Percentiles rank a stretch among this genome's conserved stretches.
Conservation (phyloP, 2,329 filamentous ascomycete genomes). For the Tolypocladium nubicola region DNA sequence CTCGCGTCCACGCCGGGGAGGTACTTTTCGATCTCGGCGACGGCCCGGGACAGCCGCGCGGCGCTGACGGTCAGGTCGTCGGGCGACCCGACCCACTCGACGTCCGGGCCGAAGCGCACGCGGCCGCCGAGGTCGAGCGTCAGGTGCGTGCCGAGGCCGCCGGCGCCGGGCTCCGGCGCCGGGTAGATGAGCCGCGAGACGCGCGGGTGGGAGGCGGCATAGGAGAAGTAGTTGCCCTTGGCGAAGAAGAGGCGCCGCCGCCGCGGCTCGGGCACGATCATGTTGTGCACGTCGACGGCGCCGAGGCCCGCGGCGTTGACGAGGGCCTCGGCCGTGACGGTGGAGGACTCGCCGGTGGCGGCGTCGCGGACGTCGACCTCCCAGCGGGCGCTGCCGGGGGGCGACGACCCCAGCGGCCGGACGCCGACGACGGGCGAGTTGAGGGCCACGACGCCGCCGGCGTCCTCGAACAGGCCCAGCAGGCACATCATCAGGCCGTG, state of each 20-base stretch:
- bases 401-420: constrained; percentile 28
- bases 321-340: constrained; percentile 64
- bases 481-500: constrained; percentile 78
- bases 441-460: constrained; percentile 64
- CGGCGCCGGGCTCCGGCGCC: constrained; percentile 69
- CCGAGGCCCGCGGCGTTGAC: constrained; percentile 80
- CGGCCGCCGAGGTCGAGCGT: constrained; percentile 81
- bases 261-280: constrained; percentile 53
- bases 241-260: constrained; percentile 64
- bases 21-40: constrained; percentile 68
- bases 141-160: constrained; percentile 83
- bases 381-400: constrained; percentile 54
- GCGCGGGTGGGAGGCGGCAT: constrained; percentile 50
- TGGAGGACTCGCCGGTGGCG: constrained; percentile 33
- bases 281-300: constrained; percentile 69
- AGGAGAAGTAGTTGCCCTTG: constrained; percentile 94
- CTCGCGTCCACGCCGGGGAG: constrained; percentile 60
- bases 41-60: constrained; percentile 51
- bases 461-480: constrained; percentile 64
- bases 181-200: constrained; percentile 77
- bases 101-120: constrained; percentile 86
- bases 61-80: constrained; percentile 59
- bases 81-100: constrained; percentile 77
- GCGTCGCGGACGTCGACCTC: constrained; percentile 45
- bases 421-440: constrained; percentile 55